Evolutionary conservation across 768 basidiomycete genomes (phyloP), one percentile per base, ranked within the genome.

Genomic region (Lactarius sp.): DNA sequence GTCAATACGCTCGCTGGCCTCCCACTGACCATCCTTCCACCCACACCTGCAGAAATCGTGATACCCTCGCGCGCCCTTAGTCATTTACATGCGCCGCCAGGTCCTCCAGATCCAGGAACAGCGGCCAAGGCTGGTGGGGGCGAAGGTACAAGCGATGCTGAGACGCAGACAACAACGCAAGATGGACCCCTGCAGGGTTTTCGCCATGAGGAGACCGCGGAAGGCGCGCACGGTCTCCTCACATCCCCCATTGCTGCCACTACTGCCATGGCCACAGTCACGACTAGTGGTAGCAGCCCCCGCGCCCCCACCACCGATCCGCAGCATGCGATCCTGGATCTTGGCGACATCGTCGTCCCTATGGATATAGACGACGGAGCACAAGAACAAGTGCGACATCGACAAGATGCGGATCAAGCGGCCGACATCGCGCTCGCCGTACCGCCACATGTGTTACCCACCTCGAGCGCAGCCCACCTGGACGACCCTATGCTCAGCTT

Each of bases 141-240:
- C 16, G n/a, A 2, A 33, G 37, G 37, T 37, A n/a, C 5, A 44
- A 18, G 4, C 14, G 16, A 16, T 16, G 4, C 47, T 7, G 12
- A 13, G 22, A 13, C 47, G 13, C 47, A 22, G 22, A 13, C 10
- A 27, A 18, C 37, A 1, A 39, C 22, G 6, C 44, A 16, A 18
- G 2, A n/a, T 8, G 34, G 14, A 1, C 18, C 37, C 49, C 33
- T 31, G 54, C 59, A 55, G 59, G 63, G 14, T 64, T 64, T 64
- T 64, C 22, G 42, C 16, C 3, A 50, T 60, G 59, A 60, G 63
- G 63, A 34, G 53, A 33, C 59, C 59, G 63, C 42, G 34, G 14
- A 36, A 31, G 53, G 59, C 59, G 63, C 54, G 47, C 59, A 52
- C 63, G 59, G 54, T 56, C 49, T 64, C 63, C 59, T 64, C 63